Evolutionary conservation across 495 filamentous ascomycete species (phyloP).

Genomic region (Lepidopterella palustris): DNA sequence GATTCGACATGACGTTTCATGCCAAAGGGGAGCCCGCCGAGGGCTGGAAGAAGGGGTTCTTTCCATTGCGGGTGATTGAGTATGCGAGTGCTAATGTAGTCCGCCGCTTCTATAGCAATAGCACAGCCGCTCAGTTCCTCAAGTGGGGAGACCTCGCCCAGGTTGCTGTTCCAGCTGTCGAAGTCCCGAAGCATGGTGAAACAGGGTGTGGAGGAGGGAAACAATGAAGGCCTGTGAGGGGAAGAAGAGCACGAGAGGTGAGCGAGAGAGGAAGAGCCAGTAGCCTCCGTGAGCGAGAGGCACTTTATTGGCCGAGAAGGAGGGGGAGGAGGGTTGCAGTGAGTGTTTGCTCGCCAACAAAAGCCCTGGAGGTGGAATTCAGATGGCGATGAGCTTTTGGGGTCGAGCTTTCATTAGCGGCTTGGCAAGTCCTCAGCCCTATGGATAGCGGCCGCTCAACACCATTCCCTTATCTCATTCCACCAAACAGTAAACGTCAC

Average conservation of each 20-base stretch:
- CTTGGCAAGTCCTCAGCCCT: background rate
- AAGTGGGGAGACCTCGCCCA: constrained; percentile 50
- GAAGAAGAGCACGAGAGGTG: too few relatives aligned
- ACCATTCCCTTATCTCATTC: background rate
- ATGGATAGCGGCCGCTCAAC: background rate
- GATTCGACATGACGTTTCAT: constrained; percentile 61
- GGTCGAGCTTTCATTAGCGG: background rate
- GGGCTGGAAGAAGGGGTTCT: constrained; percentile 81
- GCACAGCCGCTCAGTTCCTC: constrained; percentile 62
- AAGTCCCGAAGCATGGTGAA: constrained; percentile 49
- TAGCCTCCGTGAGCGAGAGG: background rate
- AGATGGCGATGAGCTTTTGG: background rate
- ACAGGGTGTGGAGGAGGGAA: background rate
- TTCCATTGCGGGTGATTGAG: constrained; percentile 59
- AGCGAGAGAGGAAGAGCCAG: background rate
- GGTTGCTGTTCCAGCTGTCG: constrained; percentile 49
- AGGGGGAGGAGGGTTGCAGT: background rate
- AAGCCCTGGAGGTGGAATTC: background rate
- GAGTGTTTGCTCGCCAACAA: background rate
- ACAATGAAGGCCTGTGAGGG: background rate
- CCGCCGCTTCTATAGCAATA: constrained; percentile 81
- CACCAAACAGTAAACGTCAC: too few relatives aligned
- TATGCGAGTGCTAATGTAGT: constrained; percentile 68
- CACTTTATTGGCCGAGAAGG: background rate
- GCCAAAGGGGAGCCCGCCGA: constrained; percentile 82